Evolutionary conservation across 768 basidiomycete genomes (phyloP).

Genomic region (Agaricus sinodeliciosus): DNA sequence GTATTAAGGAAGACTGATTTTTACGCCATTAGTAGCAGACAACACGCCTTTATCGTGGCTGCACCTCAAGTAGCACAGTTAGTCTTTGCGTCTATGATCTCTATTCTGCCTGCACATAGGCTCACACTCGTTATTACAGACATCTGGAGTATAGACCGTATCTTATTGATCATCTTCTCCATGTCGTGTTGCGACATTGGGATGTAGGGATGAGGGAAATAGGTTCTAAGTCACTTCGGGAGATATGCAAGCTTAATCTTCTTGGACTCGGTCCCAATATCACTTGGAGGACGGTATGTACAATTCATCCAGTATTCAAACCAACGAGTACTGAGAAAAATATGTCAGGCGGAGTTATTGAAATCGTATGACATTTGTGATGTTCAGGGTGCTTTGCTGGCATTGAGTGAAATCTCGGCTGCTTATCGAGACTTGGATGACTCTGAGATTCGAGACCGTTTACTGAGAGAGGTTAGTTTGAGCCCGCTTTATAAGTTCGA

Average conservation of each 20-base stretch:
- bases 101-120: not conserved
- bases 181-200: conserved; percentile 84
- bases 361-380: conserved; percentile 61
- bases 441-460: conserved; percentile 25
- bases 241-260: conserved; percentile 60
- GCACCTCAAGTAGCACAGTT: conserved; percentile 86
- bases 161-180: conserved; percentile 67
- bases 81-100: conserved; percentile 23
- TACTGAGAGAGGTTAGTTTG: conserved; percentile 40
- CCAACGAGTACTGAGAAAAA: conserved; percentile 5
- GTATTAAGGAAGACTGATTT: conserved; percentile 91
- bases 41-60: conserved; percentile 79
- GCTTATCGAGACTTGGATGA: conserved; percentile 37
- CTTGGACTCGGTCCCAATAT: conserved; percentile 42
- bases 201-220: conserved; percentile 73
- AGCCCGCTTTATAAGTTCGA: not conserved
- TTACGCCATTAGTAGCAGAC: conserved; percentile 82
- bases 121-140: conserved; percentile 32
- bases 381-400: conserved; percentile 78
- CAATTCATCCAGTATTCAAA: conserved; percentile 4
- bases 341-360: conserved; percentile 45
- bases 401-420: conserved; percentile 65
- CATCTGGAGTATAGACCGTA: conserved; percentile 67
- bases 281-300: conserved; percentile 46
- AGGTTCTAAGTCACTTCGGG: conserved; percentile 67